Conservation (phyloP, 805 yeast genomes). For the Clavispora santaluciae region DNA sequence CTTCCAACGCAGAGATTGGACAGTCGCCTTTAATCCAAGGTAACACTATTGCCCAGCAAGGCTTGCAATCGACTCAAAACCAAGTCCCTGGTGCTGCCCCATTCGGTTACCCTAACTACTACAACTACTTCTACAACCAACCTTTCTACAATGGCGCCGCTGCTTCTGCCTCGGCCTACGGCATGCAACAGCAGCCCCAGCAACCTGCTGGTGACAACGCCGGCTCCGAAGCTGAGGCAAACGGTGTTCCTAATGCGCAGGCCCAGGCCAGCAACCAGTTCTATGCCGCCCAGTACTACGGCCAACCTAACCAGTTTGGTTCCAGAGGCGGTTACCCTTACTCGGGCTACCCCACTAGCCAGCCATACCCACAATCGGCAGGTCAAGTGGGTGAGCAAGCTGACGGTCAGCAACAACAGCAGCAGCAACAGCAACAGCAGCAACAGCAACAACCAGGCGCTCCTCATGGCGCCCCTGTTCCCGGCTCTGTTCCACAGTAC, state of each 20-base stretch:
- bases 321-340: conserved; percentile 20
- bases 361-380: conserved; percentile 14
- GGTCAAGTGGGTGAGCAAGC: conserved; percentile 12
- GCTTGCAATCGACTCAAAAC: conserved; percentile 25
- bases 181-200: conserved; percentile 18
- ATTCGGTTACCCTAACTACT: conserved; percentile 39
- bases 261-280: conserved; percentile 16
- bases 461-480: conserved; percentile 5
- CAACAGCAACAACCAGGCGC: conserved; percentile 19
- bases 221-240: conserved; percentile 8
- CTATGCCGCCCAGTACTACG: conserved; percentile 16
- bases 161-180: conserved; percentile 13
- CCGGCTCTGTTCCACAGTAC: conserved; percentile 18
- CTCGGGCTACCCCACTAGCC: conserved; percentile 17
- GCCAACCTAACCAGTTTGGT: conserved; percentile 17
- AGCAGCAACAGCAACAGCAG: conserved; percentile 16
- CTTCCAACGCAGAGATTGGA: conserved; percentile 22
- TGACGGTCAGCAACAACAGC: conserved; percentile 13
- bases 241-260: conserved; percentile 10
- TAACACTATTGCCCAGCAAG: conserved; percentile 19
- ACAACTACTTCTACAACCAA: conserved; percentile 37
- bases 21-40: conserved; percentile 30
- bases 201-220: conserved; percentile 11
- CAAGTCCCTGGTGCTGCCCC: conserved; percentile 33
- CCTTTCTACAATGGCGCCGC: conserved; percentile 36